These are phyloP conservation scores for Yamadazyma aaseri DNA, from an alignment of 1,139 yeast species.

Conservation along the genomic window DNA sequence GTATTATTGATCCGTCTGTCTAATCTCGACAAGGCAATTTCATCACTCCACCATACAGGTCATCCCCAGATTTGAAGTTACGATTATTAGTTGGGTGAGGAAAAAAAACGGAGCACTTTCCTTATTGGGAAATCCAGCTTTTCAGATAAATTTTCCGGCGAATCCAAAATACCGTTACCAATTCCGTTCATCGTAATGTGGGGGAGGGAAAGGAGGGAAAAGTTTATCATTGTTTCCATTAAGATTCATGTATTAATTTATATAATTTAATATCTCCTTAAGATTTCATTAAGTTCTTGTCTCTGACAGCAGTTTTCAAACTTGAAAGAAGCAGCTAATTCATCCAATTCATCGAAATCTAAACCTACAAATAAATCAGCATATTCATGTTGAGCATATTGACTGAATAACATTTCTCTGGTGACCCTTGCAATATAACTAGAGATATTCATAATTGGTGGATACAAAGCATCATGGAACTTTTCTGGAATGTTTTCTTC, in stretches of 20 bases:
- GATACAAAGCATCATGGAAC: constrained; percentile 32
- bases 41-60: background rate
- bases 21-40: too few species aligned
- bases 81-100: background rate
- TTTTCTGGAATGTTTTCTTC: constrained; percentile 32
- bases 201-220: too few species aligned
- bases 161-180: too few species aligned
- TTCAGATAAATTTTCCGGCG: too few species aligned
- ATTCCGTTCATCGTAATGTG: too few species aligned
- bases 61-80: constrained; percentile 3
- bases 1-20: background rate
- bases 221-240: too few species aligned
- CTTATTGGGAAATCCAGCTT: constrained; percentile 1
- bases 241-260: too few species aligned
- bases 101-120: constrained; percentile 1
- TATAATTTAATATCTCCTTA: constrained; percentile 18
- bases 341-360: constrained; percentile 42
- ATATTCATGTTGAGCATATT: constrained; percentile 40
- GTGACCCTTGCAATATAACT: constrained; percentile 34
- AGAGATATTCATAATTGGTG: constrained; percentile 32
- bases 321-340: constrained; percentile 47
- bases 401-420: constrained; percentile 40
- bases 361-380: constrained; percentile 41
- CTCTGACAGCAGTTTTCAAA: constrained; percentile 41
- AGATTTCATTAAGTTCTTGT: constrained; percentile 37